These are phyloP conservation scores for Paracorniculantispora psalliotae DNA, from an alignment of 2,329 filamentous ascomycete species.

Conservation along the genomic window DNA sequence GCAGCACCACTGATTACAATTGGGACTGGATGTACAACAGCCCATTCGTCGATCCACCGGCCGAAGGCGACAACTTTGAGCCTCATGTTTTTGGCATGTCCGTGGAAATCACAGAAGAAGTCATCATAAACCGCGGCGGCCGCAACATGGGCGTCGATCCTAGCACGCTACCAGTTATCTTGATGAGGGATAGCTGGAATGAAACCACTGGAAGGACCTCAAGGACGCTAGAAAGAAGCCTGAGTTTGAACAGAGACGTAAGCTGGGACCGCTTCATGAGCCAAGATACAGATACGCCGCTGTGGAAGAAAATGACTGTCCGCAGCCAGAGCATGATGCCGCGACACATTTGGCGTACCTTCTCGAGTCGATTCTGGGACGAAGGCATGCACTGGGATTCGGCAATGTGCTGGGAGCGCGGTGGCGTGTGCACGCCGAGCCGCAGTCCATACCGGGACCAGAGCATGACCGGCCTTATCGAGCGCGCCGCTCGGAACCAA, in stretches of 20 bases:
- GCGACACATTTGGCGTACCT: too few relatives aligned
- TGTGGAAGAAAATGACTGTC: too few relatives aligned
- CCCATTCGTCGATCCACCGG: neutral
- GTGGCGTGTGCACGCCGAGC: too few relatives aligned
- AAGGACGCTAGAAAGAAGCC: neutral
- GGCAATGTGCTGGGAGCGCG: neutral
- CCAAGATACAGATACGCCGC: too few relatives aligned
- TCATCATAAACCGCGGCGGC: too few relatives aligned
- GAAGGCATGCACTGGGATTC: neutral
- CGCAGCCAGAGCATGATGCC: neutral
- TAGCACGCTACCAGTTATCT: too few relatives aligned
- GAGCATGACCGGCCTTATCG: too few relatives aligned
- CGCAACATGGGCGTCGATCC: too few relatives aligned
- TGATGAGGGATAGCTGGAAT: too few relatives aligned
- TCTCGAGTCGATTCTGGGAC: neutral
- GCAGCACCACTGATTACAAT: neutral
- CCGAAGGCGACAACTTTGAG: neutral
- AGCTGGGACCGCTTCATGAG: neutral
- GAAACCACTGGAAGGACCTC: too few relatives aligned
- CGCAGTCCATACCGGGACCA: too few relatives aligned
- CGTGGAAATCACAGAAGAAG: neutral
- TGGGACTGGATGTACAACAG: neutral
- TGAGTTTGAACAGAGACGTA: neutral
- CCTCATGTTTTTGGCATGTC: neutral
- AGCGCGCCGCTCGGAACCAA: too few relatives aligned